phyloP scores from a whole-genome alignment of 1,284 basidiomycete species.

The Pseudozyma flocculosa region DNA sequence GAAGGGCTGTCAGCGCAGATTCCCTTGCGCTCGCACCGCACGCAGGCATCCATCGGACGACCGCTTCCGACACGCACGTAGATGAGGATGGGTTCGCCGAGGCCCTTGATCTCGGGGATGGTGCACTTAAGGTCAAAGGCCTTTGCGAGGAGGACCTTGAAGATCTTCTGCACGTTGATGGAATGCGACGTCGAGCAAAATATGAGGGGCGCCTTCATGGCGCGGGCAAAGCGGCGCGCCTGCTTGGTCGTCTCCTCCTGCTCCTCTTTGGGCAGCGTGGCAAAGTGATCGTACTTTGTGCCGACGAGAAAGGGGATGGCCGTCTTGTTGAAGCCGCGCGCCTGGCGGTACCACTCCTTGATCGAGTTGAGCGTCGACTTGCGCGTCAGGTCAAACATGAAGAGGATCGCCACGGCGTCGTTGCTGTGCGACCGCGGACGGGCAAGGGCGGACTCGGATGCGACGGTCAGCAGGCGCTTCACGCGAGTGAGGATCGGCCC shows the following conservation, averaged over 20 bases:
- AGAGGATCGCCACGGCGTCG: constrained; percentile 95
- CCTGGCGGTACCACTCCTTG: constrained; percentile 99
- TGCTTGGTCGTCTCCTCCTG: constrained; percentile 95
- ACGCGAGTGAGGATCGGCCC: too few species aligned
- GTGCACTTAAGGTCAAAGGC: constrained; percentile 52
- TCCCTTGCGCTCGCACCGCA: too few species aligned
- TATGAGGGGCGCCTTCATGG: constrained; percentile 97
- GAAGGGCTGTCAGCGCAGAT: too few species aligned
- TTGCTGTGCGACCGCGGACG: constrained; percentile 68
- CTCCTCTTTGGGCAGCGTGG: constrained; percentile 91
- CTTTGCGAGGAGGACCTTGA: constrained; percentile 68
- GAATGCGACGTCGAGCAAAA: constrained; percentile 97
- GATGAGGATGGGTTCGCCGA: constrained; percentile 44
- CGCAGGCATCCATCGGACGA: too few species aligned
- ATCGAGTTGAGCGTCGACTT: constrained; percentile 96
- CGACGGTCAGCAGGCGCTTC: background rate
- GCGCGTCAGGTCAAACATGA: constrained; percentile 98
- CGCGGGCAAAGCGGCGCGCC: constrained; percentile 84
- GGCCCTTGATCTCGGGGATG: constrained; percentile 47
- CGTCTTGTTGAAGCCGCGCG: constrained; percentile 85
- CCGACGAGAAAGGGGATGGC: constrained; percentile 67
- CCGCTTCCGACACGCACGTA: constrained; percentile 45
- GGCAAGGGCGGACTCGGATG: too few species aligned
- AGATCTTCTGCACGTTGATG: constrained; percentile 81
- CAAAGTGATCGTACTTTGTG: constrained; percentile 96